Percentiles rank a stretch among this genome's conserved stretches.
Evolutionary conservation across 208 protist genomes (phyloP).

Genomic region (Sergeia podlipaevii): DNA sequence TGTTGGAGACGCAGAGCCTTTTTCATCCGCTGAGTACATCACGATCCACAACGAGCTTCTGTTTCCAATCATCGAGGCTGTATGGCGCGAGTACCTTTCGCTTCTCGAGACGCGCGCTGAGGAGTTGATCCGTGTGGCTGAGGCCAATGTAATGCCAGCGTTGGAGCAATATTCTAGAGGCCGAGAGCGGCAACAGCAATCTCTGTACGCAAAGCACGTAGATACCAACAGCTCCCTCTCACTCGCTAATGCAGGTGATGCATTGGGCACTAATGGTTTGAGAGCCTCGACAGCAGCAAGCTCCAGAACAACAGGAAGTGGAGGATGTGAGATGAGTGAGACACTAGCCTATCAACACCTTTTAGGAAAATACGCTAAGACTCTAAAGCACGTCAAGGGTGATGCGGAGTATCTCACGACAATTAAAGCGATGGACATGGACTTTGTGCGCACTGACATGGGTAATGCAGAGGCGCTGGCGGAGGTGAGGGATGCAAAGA

Average conservation of each 20-base stretch:
- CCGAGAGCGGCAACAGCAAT: no score
- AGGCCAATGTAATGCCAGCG: conserved; percentile 30
- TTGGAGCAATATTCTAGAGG: conserved; percentile 7
- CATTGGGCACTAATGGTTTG: no score
- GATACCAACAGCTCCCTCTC: no score
- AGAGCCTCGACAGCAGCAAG: no score
- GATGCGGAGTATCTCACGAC: conserved; percentile 53
- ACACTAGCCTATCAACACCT: no score
- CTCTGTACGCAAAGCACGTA: no score
- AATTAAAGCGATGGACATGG: conserved; percentile 51
- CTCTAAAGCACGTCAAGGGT: no score
- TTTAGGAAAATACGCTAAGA: no score
- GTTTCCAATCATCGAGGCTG: conserved; percentile 34
- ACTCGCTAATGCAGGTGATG: no score
- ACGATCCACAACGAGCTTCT: conserved; percentile 28
- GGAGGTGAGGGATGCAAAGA: background rate
- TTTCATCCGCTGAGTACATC: conserved; percentile 1
- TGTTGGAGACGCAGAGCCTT: conserved; percentile 3
- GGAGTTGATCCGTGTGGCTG: conserved; percentile 38
- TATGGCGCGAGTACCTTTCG: conserved; percentile 49
- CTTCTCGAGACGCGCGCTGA: conserved; percentile 36
- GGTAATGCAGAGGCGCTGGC: background rate
- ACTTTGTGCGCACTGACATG: conserved; percentile 11
- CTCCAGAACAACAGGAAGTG: no score
- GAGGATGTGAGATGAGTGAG: no score